phyloP scores from a whole-genome alignment of 2,329 filamentous ascomycete species.

The Cytospora paraplurivora region DNA sequence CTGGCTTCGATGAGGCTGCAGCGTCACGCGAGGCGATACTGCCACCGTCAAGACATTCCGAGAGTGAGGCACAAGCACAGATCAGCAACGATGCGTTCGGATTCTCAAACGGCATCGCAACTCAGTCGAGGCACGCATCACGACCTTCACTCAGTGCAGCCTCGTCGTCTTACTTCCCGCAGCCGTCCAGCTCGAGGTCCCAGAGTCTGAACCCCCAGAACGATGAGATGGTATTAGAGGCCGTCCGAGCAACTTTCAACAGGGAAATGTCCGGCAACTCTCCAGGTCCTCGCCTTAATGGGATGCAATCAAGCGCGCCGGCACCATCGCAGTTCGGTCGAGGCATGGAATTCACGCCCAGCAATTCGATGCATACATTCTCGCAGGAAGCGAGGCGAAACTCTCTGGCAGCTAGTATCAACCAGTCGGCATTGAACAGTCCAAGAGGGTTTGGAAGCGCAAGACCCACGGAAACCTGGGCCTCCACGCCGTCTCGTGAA shows the following conservation, averaged over 20 bases:
- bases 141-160: conserved; percentile 24
- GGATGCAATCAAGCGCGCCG: conserved; percentile 9
- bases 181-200: conserved; percentile 17
- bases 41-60: conserved; percentile 22
- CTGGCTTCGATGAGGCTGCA: conserved; percentile 21
- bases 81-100: conserved; percentile 15
- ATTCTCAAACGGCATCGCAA: conserved; percentile 8
- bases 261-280: conserved; percentile 18
- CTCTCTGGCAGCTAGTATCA: conserved; percentile 23
- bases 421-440: conserved; percentile 26
- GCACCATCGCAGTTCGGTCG: conserved; percentile 4
- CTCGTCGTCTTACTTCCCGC: conserved; percentile 16
- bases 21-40: conserved; percentile 13
- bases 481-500: conserved; percentile 7
- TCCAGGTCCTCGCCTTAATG: conserved; percentile 19
- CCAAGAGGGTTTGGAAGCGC: conserved; percentile 10
- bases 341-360: conserved; percentile 22
- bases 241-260: conserved; percentile 4
- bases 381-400: conserved; percentile 22
- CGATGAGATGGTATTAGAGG: conserved; percentile 20
- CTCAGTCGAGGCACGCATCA: conserved; percentile 24
- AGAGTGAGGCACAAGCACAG: conserved; percentile 18
- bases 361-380: conserved; percentile 7
- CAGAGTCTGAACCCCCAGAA: conserved; percentile 22
- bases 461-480: conserved; percentile 23